Evolutionary conservation across 2,329 filamentous ascomycete genomes (phyloP), one percentile per base, ranked within the genome.

Genomic region (Ophiostoma fasciatum): DNA sequence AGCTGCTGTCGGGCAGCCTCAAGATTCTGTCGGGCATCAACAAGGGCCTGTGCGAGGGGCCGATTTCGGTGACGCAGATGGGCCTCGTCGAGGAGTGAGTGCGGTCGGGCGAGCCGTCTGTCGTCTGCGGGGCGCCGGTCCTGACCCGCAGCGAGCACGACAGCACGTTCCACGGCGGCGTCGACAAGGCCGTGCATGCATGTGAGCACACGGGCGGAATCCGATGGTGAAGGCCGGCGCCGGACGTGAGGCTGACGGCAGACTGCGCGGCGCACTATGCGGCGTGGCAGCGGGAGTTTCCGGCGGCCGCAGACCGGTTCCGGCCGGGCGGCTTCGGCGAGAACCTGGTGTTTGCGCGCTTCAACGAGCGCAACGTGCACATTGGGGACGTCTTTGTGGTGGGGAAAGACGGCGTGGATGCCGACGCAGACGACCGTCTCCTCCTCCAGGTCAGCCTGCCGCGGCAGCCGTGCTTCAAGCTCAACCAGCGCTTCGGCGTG

Each of bases 401-500:
- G 7, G 63, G 66, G 0, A 22, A 33, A 4, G n/a, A 3, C 6
- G 18, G 9, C 11, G 23, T 7, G 19, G 21, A 15, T 15, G 18
- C 8, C 18, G 18, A 11, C 53, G n/a, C n/a, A n/a, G 59, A 17
- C 13, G 25, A 21, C 31, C 56, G 61, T 3, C 59, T 71, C 0
- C 39, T 71, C 3, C 58, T 78, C 0, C 68, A 78, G 45, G 67
- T 78, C 18, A 68, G 64, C 42, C 55, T 77, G 18, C 74, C 74
- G 1, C 63, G 75, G 13, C 66, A 73, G 44, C 75, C 75, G 9
- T 79, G 75, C 55, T 79, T 69, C 56, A 80, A 79, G 49, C 62
- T 80, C 8, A 80, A 79, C 48, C 74, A 78, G 46, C 70, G 74
- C 2, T 80, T 80, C 50, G 61, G 66, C 23, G 55, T 76, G 9